Evolutionary conservation across 2,329 filamentous ascomycete species (phyloP), one percentile per base, ranked within the genome.

Genomic region (Lecanicillium sp.): DNA sequence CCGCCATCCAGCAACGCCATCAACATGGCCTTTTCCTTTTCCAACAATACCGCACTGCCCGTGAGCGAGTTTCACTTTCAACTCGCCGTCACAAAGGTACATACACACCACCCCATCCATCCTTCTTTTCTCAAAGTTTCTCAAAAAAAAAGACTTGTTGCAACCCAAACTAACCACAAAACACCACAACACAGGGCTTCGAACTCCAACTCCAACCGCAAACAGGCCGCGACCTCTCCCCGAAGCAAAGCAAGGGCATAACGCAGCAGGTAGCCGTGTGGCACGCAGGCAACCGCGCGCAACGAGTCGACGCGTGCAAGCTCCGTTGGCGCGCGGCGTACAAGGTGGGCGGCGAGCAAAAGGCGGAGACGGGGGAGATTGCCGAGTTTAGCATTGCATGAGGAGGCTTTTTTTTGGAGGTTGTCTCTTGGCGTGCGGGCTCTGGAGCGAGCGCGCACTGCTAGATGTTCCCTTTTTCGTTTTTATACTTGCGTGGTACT

Each of bases 321-420:
- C 77, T 98, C 64, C 72, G 92, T 46, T 98, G 89, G 86, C 86
- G 87, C 51, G 79, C 86, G 18, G 78, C 82, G 5, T 97, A 96
- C 62, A 78, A 75, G 52, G 58, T 92, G 11, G 83, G 77, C 3
- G 70, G 64, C 3, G 76, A 81, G 54, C 56, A 71, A 44, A 81
- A 78, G 57, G 81, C 83, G 43, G 87, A 96, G 63, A 87, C 83
- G 66, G 90, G 90, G 5, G 86, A 90, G 64, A 81, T 97, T 49
- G 68, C 84, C 10, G 79, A 86, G 46, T 76, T 96, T 54, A 81
- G 80, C 30, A 74, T 96, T 53, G 76, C 78, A 51, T 92, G 11
- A 45, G 27, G 39, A 41, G 30, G n/a, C n/a, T n/a, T n/a, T n/a
- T n/a, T n/a, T n/a, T n/a, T n/a, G n/a, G n/a, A n/a, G n/a, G n/a